Evolutionary conservation across 352 stramenopile genomes (phyloP).

Genomic region (Phytophthora fragariaefolia): DNA sequence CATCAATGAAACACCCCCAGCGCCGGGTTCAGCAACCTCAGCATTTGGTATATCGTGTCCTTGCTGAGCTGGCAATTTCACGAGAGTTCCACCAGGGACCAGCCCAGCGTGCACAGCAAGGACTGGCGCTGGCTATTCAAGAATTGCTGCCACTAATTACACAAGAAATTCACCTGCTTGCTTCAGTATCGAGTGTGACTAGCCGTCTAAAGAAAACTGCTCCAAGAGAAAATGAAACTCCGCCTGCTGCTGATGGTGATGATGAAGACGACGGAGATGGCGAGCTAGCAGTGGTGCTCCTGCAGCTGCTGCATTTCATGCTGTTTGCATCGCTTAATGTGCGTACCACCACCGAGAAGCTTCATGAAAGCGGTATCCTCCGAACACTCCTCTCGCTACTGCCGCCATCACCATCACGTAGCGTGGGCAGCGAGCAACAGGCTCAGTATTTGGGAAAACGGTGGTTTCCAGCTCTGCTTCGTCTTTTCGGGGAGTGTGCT

Average conservation of each 20-base stretch:
- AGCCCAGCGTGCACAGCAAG: slow-evolving; percentile 41
- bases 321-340: slow-evolving; percentile 39
- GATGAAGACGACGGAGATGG: slow-evolving; percentile 25
- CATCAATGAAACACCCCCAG: neutral
- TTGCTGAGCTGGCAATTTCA: slow-evolving; percentile 61
- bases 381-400: slow-evolving; percentile 51
- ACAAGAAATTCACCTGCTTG: slow-evolving; percentile 46
- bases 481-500: slow-evolving; percentile 54
- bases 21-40: slow-evolving; percentile 29
- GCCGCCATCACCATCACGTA: slow-evolving; percentile 19
- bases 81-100: slow-evolving; percentile 52
- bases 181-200: slow-evolving; percentile 4
- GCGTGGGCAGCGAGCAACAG: slow-evolving; percentile 3
- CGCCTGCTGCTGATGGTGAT: neutral
- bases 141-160: slow-evolving; percentile 49
- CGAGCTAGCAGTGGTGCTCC: slow-evolving; percentile 49
- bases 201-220: neutral
- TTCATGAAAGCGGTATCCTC: slow-evolving; percentile 58
- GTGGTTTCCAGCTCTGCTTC: slow-evolving; percentile 54
- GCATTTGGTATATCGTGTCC: slow-evolving; percentile 53
- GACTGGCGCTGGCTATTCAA: slow-evolving; percentile 41
- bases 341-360: slow-evolving; percentile 35
- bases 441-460: slow-evolving; percentile 13
- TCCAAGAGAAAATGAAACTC: neutral
- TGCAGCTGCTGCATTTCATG: slow-evolving; percentile 61